Evolutionary conservation across 768 basidiomycete species (phyloP), one percentile per base, ranked within the genome.

Genomic region (Artomyces pyxidatus): DNA sequence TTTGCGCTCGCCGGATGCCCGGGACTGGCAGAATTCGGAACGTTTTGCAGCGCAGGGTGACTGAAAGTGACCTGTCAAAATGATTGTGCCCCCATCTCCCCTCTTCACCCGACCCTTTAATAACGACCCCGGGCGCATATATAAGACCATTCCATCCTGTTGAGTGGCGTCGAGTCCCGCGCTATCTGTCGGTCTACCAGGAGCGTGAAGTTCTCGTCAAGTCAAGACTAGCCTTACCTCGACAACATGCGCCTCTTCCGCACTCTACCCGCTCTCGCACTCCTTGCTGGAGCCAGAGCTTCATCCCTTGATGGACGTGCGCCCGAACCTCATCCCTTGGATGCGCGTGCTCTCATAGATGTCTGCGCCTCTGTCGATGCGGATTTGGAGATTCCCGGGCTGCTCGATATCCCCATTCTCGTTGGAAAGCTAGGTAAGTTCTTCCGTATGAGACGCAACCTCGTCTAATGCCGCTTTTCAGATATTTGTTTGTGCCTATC

Each of bases 401-500:
- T 54, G 16, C 56, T 61, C n/a, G 60, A 61, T 4, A 58, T 55
- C 23, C 14, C 46, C 16, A 61, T 61, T 19, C 47, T 49, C 6
- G 42, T 68, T 21, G 73, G 74, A 7, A 37, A 3, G 1, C 4
- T 61, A 11, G 45, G 58, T 59, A 11, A 61, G 71, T 42, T 54
- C 59, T 35, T 12, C n/a, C 39, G 28, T 48, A 3, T 16, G 17
- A 7, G 32, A 9, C 12, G 21, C 17, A 6, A 27, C 10, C 16
- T 30, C 38, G 7, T 35, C 25, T 16, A 23, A 27, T 40, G 37
- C 4, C 21, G 10, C 16, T 37, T 1, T 9, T 46, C 54, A 75
- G 74, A 67, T 35, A 58, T 65, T 3, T 78, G 76, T 42, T 54
- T 75, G 27, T 78, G 76, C 51, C 26, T 71, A 14, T 71, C 73